Percentiles rank a stretch among this genome's conserved stretches.
phyloP scores from a whole-genome alignment of 345 rosid genomes.

The Sapria himalayana region DNA sequence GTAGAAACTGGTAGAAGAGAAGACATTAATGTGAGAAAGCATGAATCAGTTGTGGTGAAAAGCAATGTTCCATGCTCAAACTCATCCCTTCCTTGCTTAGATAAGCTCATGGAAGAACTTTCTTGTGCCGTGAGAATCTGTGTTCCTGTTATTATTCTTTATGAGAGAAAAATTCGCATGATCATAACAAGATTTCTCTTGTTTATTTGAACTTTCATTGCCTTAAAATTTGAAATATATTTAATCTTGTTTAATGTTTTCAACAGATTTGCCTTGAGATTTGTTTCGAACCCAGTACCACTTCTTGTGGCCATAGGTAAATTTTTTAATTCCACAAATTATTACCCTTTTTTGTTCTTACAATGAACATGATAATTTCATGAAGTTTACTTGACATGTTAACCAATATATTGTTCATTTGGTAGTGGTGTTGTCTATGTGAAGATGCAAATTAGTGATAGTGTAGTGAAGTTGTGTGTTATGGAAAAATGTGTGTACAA shows the following conservation, averaged over 20 bases:
- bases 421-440: no score
- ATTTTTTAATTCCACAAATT: no score
- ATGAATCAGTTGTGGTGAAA: constrained; percentile 10
- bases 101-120: constrained; percentile 71
- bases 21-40: constrained; percentile 11
- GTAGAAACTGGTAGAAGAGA: constrained; percentile 7
- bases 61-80: constrained; percentile 13
- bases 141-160: background rate
- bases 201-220: background rate
- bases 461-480: no score
- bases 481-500: no score
- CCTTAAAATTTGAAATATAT: no score
- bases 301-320: constrained; percentile 91
- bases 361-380: no score
- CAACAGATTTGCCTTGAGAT: constrained; percentile 81
- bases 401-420: no score
- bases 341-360: no score
- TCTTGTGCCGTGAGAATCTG: constrained; percentile 73
- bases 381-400: no score
- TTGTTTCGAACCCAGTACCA: constrained; percentile 88
- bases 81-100: constrained; percentile 33
- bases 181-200: background rate
- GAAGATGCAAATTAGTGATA: no score
- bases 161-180: constrained; percentile 1
- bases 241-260: constrained; percentile 1